Evolutionary conservation across 306 rosid genomes (phyloP).

Genomic region (Leucaena leucocephala): DNA sequence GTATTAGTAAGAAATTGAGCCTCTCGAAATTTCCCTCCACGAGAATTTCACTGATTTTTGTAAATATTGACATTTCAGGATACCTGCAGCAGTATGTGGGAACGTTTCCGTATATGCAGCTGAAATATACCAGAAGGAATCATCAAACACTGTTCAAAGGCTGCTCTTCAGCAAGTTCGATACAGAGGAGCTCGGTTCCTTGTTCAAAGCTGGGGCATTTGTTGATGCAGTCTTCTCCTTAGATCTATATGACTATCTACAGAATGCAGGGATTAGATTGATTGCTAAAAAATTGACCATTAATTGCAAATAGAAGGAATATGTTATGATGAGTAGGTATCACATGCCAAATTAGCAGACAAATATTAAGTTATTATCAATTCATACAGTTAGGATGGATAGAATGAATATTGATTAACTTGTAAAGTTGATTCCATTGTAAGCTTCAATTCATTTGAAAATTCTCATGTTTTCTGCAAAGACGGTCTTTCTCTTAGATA

Average conservation of each 20-base stretch:
- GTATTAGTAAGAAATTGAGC: background rate
- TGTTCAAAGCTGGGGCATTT: constrained; percentile 66
- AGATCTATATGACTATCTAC: constrained; percentile 79
- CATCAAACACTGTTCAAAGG: constrained; percentile 62
- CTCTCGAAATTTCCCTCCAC: background rate
- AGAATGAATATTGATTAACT: constrained; percentile 32
- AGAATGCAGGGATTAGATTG: constrained; percentile 84
- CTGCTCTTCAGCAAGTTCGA: constrained; percentile 72
- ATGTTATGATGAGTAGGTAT: constrained; percentile 23
- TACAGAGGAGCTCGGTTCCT: constrained; percentile 64
- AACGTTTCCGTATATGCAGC: constrained; percentile 63
- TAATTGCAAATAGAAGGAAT: constrained; percentile 48
- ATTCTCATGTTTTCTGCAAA: constrained; percentile 29
- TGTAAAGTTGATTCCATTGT: constrained; percentile 41
- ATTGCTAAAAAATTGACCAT: constrained; percentile 81
- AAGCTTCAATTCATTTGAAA: constrained; percentile 32
- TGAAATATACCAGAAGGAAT: constrained; percentile 81
- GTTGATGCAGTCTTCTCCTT: constrained; percentile 85
- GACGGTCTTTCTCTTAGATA: background rate
- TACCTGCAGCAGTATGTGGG: constrained; percentile 62
- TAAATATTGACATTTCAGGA: constrained; percentile 52
- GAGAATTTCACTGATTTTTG: constrained; percentile 30
- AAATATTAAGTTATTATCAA: constrained; percentile 15
- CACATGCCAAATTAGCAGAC: constrained; percentile 1
- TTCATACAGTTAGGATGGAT: constrained; percentile 25